These are phyloP conservation scores for Serendipita sp. DNA, from an alignment of 1,284 basidiomycete genomes.

Conservation along the genomic window DNA sequence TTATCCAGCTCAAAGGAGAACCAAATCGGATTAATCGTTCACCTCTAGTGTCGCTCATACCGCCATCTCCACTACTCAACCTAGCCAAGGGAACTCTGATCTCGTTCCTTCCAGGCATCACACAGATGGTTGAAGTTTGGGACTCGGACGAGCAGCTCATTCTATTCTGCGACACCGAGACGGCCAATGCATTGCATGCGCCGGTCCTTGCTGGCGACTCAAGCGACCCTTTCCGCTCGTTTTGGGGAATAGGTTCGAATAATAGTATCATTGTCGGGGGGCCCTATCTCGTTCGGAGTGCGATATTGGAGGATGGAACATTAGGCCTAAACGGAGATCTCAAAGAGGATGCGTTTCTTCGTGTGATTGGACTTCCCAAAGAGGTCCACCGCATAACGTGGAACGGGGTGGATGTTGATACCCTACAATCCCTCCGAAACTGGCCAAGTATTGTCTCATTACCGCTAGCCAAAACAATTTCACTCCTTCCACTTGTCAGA, in stretches of 20 bases:
- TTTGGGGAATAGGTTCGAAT: conserved; percentile 38
- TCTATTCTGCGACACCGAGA: conserved; percentile 46
- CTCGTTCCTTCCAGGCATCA: conserved; percentile 37
- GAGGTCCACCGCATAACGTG: conserved; percentile 42
- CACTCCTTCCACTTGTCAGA: conserved; percentile 19
- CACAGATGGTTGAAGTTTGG: conserved; percentile 45
- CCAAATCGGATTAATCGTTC: conserved; percentile 12
- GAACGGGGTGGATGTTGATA: conserved; percentile 44
- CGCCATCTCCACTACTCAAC: conserved; percentile 18
- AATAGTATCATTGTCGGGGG: conserved; percentile 39
- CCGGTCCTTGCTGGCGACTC: conserved; percentile 26
- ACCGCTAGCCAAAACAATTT: not conserved
- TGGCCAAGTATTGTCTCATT: not conserved
- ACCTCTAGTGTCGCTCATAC: conserved; percentile 18
- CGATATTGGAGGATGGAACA: conserved; percentile 24
- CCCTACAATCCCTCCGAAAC: conserved; percentile 10
- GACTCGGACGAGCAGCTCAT: conserved; percentile 53
- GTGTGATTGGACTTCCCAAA: conserved; percentile 36
- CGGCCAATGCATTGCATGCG: conserved; percentile 44
- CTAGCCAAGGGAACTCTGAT: conserved; percentile 31
- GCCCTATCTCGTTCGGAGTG: conserved; percentile 40
- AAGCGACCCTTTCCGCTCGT: conserved; percentile 25
- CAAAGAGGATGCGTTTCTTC: conserved; percentile 29
- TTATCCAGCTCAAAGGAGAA: conserved; percentile 32
- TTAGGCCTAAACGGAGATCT: conserved; percentile 36